Conservation (phyloP, 257 asterid species). For the Nyctanthes arbortristis region DNA sequence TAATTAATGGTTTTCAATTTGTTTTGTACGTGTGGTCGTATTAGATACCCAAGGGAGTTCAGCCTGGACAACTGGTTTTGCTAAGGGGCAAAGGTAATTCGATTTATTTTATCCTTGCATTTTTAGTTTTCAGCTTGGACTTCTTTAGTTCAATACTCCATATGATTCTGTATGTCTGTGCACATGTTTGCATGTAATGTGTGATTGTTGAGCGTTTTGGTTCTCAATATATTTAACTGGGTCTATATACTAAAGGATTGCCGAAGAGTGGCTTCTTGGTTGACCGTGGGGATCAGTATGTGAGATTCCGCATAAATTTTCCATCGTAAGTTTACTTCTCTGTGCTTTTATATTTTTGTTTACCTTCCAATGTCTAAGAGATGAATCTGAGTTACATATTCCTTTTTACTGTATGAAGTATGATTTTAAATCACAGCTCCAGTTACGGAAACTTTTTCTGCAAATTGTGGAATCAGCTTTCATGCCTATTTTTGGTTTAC, state of each 20-base stretch:
- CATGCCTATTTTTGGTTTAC: background rate
- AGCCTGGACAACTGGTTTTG: slow-evolving; percentile 75
- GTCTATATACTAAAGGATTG: slow-evolving; percentile 55
- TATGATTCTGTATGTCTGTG: too few relatives aligned
- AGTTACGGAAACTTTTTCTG: background rate
- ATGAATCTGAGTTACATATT: background rate
- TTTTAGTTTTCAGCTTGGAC: slow-evolving; percentile 2
- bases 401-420: background rate
- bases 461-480: background rate
- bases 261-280: slow-evolving; percentile 73
- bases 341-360: slow-evolving; percentile 5
- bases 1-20: slow-evolving; percentile 18
- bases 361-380: background rate
- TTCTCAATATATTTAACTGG: slow-evolving; percentile 12
- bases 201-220: background rate
- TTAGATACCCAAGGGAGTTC: slow-evolving; percentile 94
- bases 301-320: slow-evolving; percentile 74
- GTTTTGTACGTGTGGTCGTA: slow-evolving; percentile 28
- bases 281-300: slow-evolving; percentile 81
- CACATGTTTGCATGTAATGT: background rate
- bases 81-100: slow-evolving; percentile 85
- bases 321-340: slow-evolving; percentile 68
- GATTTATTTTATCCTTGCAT: slow-evolving; percentile 7
- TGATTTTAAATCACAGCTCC: slow-evolving; percentile 1
- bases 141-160: slow-evolving; percentile 7